Base-by-base conservation (phyloP, 108 stramenopile genomes). In the Cyclotella distinguenda region DNA sequence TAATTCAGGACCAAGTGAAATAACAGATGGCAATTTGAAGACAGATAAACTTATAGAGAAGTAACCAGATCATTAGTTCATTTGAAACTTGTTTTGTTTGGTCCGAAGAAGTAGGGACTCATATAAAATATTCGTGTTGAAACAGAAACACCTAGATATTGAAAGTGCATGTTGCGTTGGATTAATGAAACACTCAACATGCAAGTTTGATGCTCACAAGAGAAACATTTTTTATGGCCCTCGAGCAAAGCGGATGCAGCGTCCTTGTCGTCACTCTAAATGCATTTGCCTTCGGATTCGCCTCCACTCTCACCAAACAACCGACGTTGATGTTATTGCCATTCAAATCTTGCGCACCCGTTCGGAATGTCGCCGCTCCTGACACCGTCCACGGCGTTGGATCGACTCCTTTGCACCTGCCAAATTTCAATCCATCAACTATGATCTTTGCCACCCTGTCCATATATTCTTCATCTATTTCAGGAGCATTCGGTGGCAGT, bases 271-370 rank as follows among this genome's bases (percentile, higher is more conserved):
- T 91, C 39, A 95, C 94, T 45, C 94, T 70, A 52, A 95, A 91
- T 38, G 90, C 90, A 60, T 87, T 88, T 22, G 90, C 94, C 74
- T 88, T 84, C 22, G 93, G 88, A 70, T 91, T 95, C 8, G 94
- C 94, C 81, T 95, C 94, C 8, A 95, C 87, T 57, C 94, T 77
- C 11, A 93, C 88, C 42, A 93, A 73, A 55, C 88, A 90, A 15
- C 92, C 92, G 21, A 93, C 92, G 68, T 89, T 93, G 74, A 93
- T 93, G 42, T 90, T 88, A 71, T 95, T 91, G 1, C 94, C 90
- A 56, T 90, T 90, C 68, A 68, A 60, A 68, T 95, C 94, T 66
- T 90, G 91, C 1, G 94, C 85, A 12, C 86, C 94, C 0, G 89
- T 91, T 34, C 88, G 85, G 62, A 90, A 91, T 4, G 90, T 95